Percentiles rank a stretch among this genome's conserved stretches.
These are phyloP conservation scores for Eremomyces bilateralis DNA, from an alignment of 495 filamentous ascomycete genomes.

Conservation along the genomic window DNA sequence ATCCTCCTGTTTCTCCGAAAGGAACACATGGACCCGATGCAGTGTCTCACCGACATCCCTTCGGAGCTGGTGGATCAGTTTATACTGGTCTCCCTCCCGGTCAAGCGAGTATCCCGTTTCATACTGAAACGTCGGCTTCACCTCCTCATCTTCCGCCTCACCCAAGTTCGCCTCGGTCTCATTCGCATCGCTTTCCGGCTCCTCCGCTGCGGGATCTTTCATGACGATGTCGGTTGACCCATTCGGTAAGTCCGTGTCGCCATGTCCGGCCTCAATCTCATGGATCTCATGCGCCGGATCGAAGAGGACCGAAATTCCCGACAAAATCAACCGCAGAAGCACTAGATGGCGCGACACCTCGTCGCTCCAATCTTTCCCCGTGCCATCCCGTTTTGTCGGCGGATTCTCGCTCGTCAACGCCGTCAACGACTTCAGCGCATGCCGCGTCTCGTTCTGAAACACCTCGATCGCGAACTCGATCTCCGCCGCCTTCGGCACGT, in stretches of 20 bases:
- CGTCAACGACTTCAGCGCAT: constrained; percentile 44
- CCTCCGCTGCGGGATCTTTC: too few relatives aligned
- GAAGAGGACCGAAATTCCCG: constrained; percentile 73
- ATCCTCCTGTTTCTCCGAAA: constrained; percentile 71
- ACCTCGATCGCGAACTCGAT: constrained; percentile 73
- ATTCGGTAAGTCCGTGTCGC: constrained; percentile 24
- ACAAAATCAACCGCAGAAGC: constrained; percentile 64
- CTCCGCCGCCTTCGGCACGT: constrained; percentile 58
- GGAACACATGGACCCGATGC: constrained; percentile 64
- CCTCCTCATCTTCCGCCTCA: constrained; percentile 61
- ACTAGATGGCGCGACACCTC: constrained; percentile 79
- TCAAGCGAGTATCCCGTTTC: constrained; percentile 66
- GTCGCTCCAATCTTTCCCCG: constrained; percentile 96
- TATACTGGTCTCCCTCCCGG: constrained; percentile 38
- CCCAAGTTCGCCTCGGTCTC: constrained; percentile 38
- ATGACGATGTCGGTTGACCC: too few relatives aligned
- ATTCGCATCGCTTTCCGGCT: constrained; percentile 26
- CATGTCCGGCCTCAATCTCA: background rate
- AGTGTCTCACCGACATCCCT: constrained; percentile 58
- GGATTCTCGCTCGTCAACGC: constrained; percentile 61
- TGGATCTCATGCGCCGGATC: constrained; percentile 39
- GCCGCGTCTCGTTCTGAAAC: constrained; percentile 54
- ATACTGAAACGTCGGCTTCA: constrained; percentile 64
- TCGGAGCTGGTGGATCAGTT: constrained; percentile 56
- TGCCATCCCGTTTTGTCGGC: constrained; percentile 76